Evolutionary conservation across 495 filamentous ascomycete genomes (phyloP), one percentile per base, ranked within the genome.

Genomic region (Cercophora sp.): DNA sequence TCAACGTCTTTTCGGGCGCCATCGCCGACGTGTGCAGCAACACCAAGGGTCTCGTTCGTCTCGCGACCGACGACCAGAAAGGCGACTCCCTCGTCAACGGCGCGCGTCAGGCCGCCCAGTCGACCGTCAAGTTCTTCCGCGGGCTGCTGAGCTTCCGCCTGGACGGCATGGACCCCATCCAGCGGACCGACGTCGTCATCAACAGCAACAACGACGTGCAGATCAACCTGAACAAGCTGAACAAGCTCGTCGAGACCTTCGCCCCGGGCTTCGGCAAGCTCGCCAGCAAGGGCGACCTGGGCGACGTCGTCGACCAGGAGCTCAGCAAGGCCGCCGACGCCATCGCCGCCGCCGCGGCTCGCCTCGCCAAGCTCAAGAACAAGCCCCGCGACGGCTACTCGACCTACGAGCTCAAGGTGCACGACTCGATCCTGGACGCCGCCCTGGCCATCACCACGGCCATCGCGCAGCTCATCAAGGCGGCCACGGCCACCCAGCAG

Each of bases 381-480:
- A 97, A 98, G 77, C 87, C 89, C 13, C 85, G 89, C 48, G 93
- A 96, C 57, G 85, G 87, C 10, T 97, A 91, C 75, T 88, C 89
- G n/a, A 97, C 92, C 1, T 96, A 96, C 68, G 93, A 97, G 66
- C 81, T 97, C 41, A 84, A 82, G 51, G 94, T 98, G 62, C 89
- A 96, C 73, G 94, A 96, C 59, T 86, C 85, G 1, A 96, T 98
- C 58, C 79, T 98, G 40, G 89, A 92, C 57, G 92, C 93, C 22
- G 93, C 93, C 15, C 85, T 92, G 67, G 93, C 94, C 1, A 89
- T 98, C 46, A 96, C 93, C n/a, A 92, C 85, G 57, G 93, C 93
- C 15, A 96, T 98, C 58, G 88, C 90, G 0, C 88, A 91, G 66
- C 80, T 98, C 44, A 96, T 98, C 79, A 92, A 93, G 71, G 94